Percentiles rank a stretch among this genome's conserved stretches.
phyloP scores from a whole-genome alignment of 352 stramenopile species.

The Globisporangium cystogenes region DNA sequence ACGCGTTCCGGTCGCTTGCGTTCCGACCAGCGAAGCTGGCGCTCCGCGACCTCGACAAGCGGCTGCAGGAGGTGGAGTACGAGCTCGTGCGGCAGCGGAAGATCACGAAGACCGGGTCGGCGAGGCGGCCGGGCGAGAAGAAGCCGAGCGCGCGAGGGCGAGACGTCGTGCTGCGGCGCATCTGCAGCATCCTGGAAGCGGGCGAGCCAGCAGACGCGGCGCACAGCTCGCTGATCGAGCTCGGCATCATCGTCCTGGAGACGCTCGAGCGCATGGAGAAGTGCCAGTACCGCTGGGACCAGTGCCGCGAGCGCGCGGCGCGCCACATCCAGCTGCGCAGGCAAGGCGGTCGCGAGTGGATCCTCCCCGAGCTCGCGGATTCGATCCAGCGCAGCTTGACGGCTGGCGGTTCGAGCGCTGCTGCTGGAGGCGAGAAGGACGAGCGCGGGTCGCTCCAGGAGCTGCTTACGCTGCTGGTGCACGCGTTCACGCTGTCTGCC shows the following conservation, averaged over 20 bases:
- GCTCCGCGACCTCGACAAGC: constrained; percentile 62
- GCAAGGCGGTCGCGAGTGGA: constrained; percentile 51
- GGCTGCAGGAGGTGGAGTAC: constrained; percentile 55
- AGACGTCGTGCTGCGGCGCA: constrained; percentile 65
- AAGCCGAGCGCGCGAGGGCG: constrained; percentile 38
- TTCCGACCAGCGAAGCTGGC: constrained; percentile 61
- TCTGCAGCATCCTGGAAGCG: constrained; percentile 63
- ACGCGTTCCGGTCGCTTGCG: constrained; percentile 59
- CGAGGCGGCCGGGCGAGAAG: constrained; percentile 43
- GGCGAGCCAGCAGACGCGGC: constrained; percentile 48
- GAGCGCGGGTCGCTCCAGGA: constrained; percentile 33
- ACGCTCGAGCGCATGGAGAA: constrained; percentile 68
- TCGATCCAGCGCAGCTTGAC: constrained; percentile 43
- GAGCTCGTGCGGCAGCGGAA: constrained; percentile 39
- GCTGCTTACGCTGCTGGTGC: constrained; percentile 48
- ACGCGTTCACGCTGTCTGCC: constrained; percentile 57
- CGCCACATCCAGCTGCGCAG: constrained; percentile 49
- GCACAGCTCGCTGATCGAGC: constrained; percentile 57
- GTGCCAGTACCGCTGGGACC: constrained; percentile 41
- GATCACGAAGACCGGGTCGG: constrained; percentile 38
- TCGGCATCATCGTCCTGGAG: constrained; percentile 69
- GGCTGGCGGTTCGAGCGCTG: background rate
- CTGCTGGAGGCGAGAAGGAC: constrained; percentile 2
- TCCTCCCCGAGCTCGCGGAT: constrained; percentile 64
- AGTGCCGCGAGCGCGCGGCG: constrained; percentile 33